Percentiles rank a stretch among this genome's conserved stretches.
phyloP scores from a whole-genome alignment of 495 filamentous ascomycete species.

The Beverwykella pulmonaria region DNA sequence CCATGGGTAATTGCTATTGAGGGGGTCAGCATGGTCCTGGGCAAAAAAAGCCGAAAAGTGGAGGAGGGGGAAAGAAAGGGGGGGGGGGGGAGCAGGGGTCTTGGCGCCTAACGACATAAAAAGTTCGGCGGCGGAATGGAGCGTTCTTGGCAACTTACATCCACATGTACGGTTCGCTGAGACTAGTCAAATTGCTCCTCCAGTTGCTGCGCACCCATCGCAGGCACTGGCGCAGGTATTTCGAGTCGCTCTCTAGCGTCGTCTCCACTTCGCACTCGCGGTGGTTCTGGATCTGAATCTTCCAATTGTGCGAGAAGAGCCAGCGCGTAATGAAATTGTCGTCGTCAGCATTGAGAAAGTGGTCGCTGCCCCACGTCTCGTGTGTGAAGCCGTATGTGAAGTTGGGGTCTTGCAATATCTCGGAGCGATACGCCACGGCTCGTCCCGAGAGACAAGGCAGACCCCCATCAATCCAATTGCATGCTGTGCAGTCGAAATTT shows the following conservation, averaged over 20 bases:
- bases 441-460: conserved; percentile 86
- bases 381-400: conserved; percentile 67
- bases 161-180: conserved; percentile 57
- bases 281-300: conserved; percentile 65
- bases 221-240: conserved; percentile 62
- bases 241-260: conserved; percentile 57
- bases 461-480: conserved; percentile 81
- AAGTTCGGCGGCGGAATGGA: not conserved
- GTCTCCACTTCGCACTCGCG: conserved; percentile 61
- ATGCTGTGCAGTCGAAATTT: conserved; percentile 88
- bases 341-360: conserved; percentile 65
- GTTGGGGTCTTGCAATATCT: conserved; percentile 73
- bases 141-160: conserved; percentile 46
- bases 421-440: conserved; percentile 78
- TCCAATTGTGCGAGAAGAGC: conserved; percentile 58
- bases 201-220: conserved; percentile 68
- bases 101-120: conserved; percentile 31
- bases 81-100: no score
- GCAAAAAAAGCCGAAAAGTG: not conserved
- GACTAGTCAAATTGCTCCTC: conserved; percentile 61
- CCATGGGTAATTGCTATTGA: conserved; percentile 57
- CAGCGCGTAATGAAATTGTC: conserved; percentile 73
- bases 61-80: conserved; percentile 18
- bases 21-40: not conserved
- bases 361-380: conserved; percentile 57